Base-by-base conservation (phyloP, 345 rosid species). In the Erodium maritimum region DNA sequence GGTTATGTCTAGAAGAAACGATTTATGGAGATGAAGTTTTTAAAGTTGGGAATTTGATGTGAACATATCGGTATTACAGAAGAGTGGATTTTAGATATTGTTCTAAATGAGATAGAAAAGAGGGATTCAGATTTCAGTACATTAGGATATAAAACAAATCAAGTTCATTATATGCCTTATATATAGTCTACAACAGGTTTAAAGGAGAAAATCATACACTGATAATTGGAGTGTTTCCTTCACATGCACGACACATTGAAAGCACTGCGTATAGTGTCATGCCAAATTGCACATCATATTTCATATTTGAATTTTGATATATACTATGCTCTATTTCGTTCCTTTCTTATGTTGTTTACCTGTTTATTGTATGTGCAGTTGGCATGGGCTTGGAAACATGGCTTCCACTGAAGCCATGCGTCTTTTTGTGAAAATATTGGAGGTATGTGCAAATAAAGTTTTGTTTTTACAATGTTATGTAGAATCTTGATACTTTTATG, bases 311-410 rank as follows among this genome's bases (percentile, higher is more conserved):
- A 34, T 45, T 25, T 58, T 34, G 17, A 25, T 25, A 17, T 51
- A n/a, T 17, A n/a, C 4, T 60, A 17, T 58, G 33, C 21, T 37
- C 58, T 69, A 17, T 23, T 17, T 57, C 20, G 29, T 13, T 21
- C n/a, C 50, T n/a, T 21, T 54, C 11, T 14, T 37, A 37, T 4
- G 56, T 69, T 20, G 53, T 67, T 20, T 67, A 64, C 52, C 17
- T 20, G 57, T 72, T 59, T 50, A 64, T 71, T 51, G 23, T 58
- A 42, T 67, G n/a, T 72, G 76, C 77, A 93, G 99, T 76, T 93
- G 99, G 99, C 81, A 93, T 76, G 91, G 82, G 60, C 95, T 94
- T 16, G 97, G 89, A 67, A 79, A 80, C 74, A 94, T 94, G 99
- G 84, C 82, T 24, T 69, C 96, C 57, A 74, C 95, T 19, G 99